Conservation (phyloP, 2,329 filamentous ascomycete genomes). For the Penicillium sp. region DNA sequence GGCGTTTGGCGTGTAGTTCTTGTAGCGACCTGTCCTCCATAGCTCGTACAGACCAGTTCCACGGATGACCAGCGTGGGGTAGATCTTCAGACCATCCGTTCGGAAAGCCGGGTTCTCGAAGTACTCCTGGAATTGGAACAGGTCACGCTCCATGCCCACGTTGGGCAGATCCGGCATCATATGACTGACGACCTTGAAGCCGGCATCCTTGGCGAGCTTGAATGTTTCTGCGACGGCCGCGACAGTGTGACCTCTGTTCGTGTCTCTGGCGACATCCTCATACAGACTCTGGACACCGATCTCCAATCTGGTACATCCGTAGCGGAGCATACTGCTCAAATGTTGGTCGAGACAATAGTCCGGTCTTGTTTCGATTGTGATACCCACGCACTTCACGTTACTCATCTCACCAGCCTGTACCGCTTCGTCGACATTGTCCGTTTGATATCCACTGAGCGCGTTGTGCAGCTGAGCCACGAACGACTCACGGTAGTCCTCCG, state of each 20-base stretch:
- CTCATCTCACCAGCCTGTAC: slow-evolving; percentile 92
- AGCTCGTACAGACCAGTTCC: slow-evolving; percentile 94
- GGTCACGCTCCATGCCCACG: slow-evolving; percentile 93
- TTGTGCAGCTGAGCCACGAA: slow-evolving; percentile 97
- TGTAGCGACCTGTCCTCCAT: slow-evolving; percentile 92
- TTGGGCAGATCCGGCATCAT: slow-evolving; percentile 99
- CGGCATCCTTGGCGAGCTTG: slow-evolving; percentile 91
- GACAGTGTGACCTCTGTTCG: slow-evolving; percentile 92
- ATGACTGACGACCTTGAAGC: slow-evolving; percentile 97
- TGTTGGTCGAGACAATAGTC: slow-evolving; percentile 95
- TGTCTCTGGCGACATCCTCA: slow-evolving; percentile 95
- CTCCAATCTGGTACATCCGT: slow-evolving; percentile 89
- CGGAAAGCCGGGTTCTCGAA: slow-evolving; percentile 94
- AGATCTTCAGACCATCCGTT: slow-evolving; percentile 95
- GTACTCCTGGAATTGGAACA: slow-evolving; percentile 95
- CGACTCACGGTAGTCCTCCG: slow-evolving; percentile 77
- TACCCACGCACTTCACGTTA: slow-evolving; percentile 93
- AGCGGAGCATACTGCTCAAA: slow-evolving; percentile 89
- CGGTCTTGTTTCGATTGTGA: slow-evolving; percentile 93
- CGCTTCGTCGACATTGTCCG: slow-evolving; percentile 86
- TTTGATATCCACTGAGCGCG: slow-evolving; percentile 90
- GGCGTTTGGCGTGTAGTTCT: slow-evolving; percentile 97
- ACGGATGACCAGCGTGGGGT: slow-evolving; percentile 91
- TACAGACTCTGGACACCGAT: slow-evolving; percentile 94
- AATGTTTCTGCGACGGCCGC: slow-evolving; percentile 93